Conservation (phyloP, 768 basidiomycete genomes). For the Boletales sp. region DNA sequence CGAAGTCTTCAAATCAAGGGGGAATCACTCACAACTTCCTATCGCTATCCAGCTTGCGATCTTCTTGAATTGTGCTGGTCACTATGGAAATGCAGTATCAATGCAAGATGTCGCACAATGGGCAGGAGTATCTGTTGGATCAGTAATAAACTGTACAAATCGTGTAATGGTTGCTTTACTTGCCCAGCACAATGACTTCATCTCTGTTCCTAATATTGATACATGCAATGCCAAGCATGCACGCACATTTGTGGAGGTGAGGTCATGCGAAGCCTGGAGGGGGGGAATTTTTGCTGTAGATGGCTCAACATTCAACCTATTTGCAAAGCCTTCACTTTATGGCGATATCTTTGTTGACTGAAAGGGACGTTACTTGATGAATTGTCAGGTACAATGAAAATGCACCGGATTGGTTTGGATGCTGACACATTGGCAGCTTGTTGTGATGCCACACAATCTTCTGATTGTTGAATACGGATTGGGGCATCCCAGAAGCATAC, state of each 20-base stretch:
- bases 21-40: slow-evolving; percentile 18
- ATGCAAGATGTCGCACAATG: slow-evolving; percentile 4
- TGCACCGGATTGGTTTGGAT: too few relatives aligned
- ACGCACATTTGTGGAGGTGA: too few relatives aligned
- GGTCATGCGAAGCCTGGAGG: not conserved
- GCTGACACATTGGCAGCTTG: too few relatives aligned
- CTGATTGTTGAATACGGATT: slow-evolving; percentile 7
- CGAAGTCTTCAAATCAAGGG: slow-evolving; percentile 22
- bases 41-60: slow-evolving; percentile 26
- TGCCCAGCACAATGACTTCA: too few relatives aligned
- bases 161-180: too few relatives aligned
- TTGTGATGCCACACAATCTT: slow-evolving; percentile 2
- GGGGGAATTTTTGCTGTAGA: slow-evolving; percentile 5
- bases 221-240: too few relatives aligned
- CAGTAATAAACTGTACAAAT: slow-evolving; percentile 1
- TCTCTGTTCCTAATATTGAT: too few relatives aligned
- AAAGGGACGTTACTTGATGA: slow-evolving; percentile 16
- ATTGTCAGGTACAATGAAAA: slow-evolving; percentile 9
- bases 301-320: slow-evolving; percentile 4
- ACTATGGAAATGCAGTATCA: slow-evolving; percentile 22
- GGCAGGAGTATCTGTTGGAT: slow-evolving; percentile 2
- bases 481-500: not conserved
- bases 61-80: slow-evolving; percentile 26
- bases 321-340: slow-evolving; percentile 6
- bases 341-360: slow-evolving; percentile 13